Percentiles rank a stretch among this genome's conserved stretches.
These are phyloP conservation scores for Citrus mangshanensis DNA, from an alignment of 345 rosid genomes.

Conservation along the genomic window DNA sequence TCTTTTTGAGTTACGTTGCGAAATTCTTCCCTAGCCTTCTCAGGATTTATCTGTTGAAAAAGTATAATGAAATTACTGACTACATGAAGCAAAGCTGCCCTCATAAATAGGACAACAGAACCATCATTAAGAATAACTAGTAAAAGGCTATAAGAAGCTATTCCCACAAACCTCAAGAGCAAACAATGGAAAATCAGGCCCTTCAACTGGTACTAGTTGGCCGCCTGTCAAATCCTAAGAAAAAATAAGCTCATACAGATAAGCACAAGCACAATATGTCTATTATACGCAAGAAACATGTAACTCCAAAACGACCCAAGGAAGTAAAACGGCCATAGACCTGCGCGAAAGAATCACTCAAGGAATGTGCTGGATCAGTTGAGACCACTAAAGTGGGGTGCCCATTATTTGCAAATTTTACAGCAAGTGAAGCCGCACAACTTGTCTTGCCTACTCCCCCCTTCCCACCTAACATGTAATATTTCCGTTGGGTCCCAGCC, in stretches of 20 bases:
- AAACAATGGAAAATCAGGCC: slow-evolving; percentile 86
- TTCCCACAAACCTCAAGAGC: slow-evolving; percentile 76
- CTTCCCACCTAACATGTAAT: slow-evolving; percentile 96
- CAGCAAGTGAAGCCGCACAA: slow-evolving; percentile 98
- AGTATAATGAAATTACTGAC: slow-evolving; percentile 33
- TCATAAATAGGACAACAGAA: slow-evolving; percentile 11
- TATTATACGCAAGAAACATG: slow-evolving; percentile 4
- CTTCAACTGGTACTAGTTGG: slow-evolving; percentile 77
- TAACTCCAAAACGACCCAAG: neutral
- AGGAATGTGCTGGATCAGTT: slow-evolving; percentile 96
- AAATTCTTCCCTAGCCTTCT: slow-evolving; percentile 94
- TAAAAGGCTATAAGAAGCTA: neutral
- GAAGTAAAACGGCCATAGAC: slow-evolving; percentile 26
- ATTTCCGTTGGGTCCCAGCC: slow-evolving; percentile 76
- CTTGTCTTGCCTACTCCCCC: slow-evolving; percentile 99
- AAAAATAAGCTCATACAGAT: slow-evolving; percentile 6
- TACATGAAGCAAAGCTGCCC: neutral
- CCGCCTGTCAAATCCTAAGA: slow-evolving; percentile 92
- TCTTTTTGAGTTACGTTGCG: slow-evolving; percentile 57
- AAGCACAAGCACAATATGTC: neutral
- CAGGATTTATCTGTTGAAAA: slow-evolving; percentile 78
- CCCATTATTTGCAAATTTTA: slow-evolving; percentile 89
- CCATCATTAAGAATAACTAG: slow-evolving; percentile 1
- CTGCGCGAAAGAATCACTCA: slow-evolving; percentile 98
- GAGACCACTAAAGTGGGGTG: slow-evolving; percentile 98